Conservation (phyloP, 805 yeast species). For the Candida sithepensis region DNA sequence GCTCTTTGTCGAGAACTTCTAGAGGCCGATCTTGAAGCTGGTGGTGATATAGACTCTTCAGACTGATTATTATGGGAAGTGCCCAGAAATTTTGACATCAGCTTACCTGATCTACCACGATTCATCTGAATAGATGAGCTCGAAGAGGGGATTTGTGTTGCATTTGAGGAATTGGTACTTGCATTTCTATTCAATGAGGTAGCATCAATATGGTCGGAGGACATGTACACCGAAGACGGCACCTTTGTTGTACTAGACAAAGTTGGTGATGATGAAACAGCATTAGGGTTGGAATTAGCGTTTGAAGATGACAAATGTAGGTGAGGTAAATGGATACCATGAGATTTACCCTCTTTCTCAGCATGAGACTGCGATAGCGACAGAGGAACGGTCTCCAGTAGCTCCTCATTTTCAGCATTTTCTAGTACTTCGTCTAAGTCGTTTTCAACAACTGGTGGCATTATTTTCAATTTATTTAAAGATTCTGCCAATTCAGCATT, state of each 20-base stretch:
- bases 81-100: slow-evolving; percentile 20
- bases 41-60: slow-evolving; percentile 22
- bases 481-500: slow-evolving; percentile 24
- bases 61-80: slow-evolving; percentile 8
- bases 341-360: neutral
- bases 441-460: slow-evolving; percentile 32
- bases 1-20: slow-evolving; percentile 17
- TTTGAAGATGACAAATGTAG: neutral
- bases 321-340: slow-evolving; percentile 3
- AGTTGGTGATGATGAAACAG: slow-evolving; percentile 2
- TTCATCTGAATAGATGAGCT: slow-evolving; percentile 7
- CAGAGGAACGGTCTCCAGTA: neutral
- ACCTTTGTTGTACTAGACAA: neutral
- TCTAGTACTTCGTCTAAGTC: slow-evolving; percentile 31
- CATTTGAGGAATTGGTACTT: neutral
- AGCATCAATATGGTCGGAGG: neutral
- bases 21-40: slow-evolving; percentile 19
- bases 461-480: slow-evolving; percentile 25
- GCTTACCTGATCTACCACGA: slow-evolving; percentile 20
- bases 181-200: neutral
- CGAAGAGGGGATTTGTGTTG: neutral
- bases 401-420: slow-evolving; percentile 3
- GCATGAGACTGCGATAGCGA: neutral
- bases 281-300: neutral
- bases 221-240: neutral